A percentile compares a stretch with the other conserved stretches of the same genome.
Evolutionary conservation across 257 asterid genomes (phyloP).

Genomic region (Knoxia roxburghii): DNA sequence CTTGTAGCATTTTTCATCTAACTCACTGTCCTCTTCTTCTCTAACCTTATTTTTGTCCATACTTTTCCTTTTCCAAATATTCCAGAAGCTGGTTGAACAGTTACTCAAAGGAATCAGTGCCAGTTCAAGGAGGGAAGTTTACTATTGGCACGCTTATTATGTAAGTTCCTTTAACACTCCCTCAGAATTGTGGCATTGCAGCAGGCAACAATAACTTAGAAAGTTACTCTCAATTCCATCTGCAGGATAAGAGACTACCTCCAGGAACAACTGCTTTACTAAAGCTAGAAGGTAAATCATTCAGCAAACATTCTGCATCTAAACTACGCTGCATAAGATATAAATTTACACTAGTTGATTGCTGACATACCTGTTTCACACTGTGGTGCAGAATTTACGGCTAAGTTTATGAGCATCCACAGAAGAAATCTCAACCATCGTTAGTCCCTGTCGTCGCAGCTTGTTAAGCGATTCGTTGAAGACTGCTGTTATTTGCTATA

Average conservation of each 20-base stretch:
- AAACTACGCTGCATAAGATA: not conserved
- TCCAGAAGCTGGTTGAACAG: constrained; percentile 72
- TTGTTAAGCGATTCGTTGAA: not conserved
- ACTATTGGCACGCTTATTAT: constrained; percentile 85
- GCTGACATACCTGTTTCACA: not conserved
- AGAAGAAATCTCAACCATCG: constrained; percentile 48
- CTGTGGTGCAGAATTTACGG: constrained; percentile 61
- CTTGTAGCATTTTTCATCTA: not conserved
- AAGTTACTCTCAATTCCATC: constrained; percentile 11
- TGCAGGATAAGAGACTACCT: constrained; percentile 87
- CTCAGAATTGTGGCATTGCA: not conserved
- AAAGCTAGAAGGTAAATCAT: constrained; percentile 55
- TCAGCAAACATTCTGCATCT: not conserved
- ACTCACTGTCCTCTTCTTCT: not conserved
- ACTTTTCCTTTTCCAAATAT: not conserved
- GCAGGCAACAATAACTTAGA: not conserved
- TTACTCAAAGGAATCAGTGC: constrained; percentile 46
- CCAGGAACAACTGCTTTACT: constrained; percentile 57
- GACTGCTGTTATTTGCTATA: not conserved
- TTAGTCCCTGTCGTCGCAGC: constrained; percentile 12
- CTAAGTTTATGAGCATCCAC: constrained; percentile 71
- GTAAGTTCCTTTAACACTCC: constrained; percentile 38
- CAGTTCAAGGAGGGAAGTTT: constrained; percentile 54
- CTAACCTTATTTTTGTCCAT: not conserved
- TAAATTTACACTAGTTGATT: not conserved